Conservation (phyloP, 1,284 basidiomycete species). For the Meripilus lineatus region DNA sequence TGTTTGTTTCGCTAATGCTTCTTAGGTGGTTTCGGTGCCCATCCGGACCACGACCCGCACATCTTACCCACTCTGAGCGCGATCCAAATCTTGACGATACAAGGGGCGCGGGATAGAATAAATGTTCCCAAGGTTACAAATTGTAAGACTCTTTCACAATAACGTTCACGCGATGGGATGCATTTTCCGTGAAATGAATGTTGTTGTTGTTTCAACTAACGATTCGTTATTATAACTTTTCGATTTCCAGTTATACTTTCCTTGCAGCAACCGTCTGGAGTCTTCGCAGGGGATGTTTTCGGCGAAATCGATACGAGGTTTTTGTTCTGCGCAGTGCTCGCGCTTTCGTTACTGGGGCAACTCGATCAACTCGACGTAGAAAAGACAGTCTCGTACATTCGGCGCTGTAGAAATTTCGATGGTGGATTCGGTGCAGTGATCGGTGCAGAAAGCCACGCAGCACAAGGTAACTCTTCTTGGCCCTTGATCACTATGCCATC, state of each 20-base stretch:
- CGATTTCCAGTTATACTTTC: slow-evolving; percentile 68
- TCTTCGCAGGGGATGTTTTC: slow-evolving; percentile 87
- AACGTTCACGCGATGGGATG: too few relatives aligned
- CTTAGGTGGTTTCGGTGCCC: slow-evolving; percentile 88
- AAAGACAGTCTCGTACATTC: slow-evolving; percentile 70
- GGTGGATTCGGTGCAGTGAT: slow-evolving; percentile 87
- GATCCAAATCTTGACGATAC: slow-evolving; percentile 87
- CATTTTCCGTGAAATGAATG: slow-evolving; percentile 4
- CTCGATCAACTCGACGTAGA: slow-evolving; percentile 61
- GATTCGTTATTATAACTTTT: not conserved
- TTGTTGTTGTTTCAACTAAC: slow-evolving; percentile 1
- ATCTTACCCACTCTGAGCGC: slow-evolving; percentile 85
- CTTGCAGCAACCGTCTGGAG: slow-evolving; percentile 80
- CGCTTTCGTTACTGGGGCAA: slow-evolving; percentile 77
- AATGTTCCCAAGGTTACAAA: slow-evolving; percentile 67
- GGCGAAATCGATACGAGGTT: slow-evolving; percentile 95
- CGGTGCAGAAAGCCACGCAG: slow-evolving; percentile 90
- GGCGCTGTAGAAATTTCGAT: slow-evolving; percentile 87
- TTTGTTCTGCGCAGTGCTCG: slow-evolving; percentile 80
- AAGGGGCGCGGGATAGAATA: slow-evolving; percentile 73
- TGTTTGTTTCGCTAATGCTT: not conserved
- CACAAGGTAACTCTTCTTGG: slow-evolving; percentile 60
- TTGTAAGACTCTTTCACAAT: slow-evolving; percentile 48
- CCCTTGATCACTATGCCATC: not conserved
- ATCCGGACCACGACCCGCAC: slow-evolving; percentile 92